These are phyloP conservation scores for Trichoderma sp. DNA, from an alignment of 2,329 filamentous ascomycete genomes.

Conservation along the genomic window DNA sequence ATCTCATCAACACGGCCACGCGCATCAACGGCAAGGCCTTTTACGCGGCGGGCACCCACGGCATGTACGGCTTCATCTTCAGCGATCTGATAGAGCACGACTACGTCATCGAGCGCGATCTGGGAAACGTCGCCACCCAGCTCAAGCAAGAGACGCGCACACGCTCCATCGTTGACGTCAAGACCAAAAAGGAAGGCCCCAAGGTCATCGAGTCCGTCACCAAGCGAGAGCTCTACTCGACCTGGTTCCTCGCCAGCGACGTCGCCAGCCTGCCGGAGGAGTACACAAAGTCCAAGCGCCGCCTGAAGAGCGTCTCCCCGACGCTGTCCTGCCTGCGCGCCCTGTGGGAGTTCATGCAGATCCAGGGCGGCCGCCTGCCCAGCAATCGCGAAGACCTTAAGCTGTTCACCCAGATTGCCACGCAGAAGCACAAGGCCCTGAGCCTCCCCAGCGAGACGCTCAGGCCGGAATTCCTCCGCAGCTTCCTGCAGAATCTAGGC, in stretches of 20 bases:
- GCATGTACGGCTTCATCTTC: conserved; percentile 94
- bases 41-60: conserved; percentile 85
- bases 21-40: conserved; percentile 78
- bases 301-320: conserved; percentile 75
- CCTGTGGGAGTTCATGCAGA: conserved; percentile 76
- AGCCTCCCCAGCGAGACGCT: conserved; percentile 69
- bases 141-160: conserved; percentile 72
- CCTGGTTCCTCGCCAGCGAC: conserved; percentile 79
- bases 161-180: conserved; percentile 70
- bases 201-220: conserved; percentile 83
- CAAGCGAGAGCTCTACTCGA: conserved; percentile 88
- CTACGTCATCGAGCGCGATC: conserved; percentile 83
- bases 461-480: conserved; percentile 71
- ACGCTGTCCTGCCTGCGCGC: conserved; percentile 84
- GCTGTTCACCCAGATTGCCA: conserved; percentile 75
- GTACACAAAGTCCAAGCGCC: conserved; percentile 66
- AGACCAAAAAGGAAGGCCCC: conserved; percentile 65
- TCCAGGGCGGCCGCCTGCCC: conserved; percentile 56
- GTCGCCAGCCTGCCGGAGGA: conserved; percentile 71
- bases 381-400: conserved; percentile 66
- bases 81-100: conserved; percentile 88
- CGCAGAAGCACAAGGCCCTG: conserved; percentile 74
- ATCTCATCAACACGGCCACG: conserved; percentile 82
- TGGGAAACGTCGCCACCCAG: conserved; percentile 69
- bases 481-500: conserved; percentile 83